phyloP scores from a whole-genome alignment of 768 basidiomycete species.

The Crucibulum laeve region DNA sequence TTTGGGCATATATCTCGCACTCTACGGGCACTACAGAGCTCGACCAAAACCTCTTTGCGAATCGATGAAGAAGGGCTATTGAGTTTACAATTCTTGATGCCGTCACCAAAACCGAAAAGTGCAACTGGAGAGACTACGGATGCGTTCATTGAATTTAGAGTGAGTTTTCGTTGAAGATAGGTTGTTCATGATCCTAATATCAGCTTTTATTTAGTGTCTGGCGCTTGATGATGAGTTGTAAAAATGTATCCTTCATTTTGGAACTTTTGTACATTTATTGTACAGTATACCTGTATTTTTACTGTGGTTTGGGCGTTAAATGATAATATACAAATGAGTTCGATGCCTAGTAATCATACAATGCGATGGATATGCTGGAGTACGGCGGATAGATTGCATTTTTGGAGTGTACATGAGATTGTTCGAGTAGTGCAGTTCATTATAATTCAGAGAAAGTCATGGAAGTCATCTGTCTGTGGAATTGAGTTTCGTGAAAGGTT shows the following conservation, averaged over 20 bases:
- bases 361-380: no score
- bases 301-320: background rate
- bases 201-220: conserved; percentile 29
- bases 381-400: no score
- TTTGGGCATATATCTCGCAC: conserved; percentile 73
- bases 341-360: no score
- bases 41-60: conserved; percentile 84
- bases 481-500: conserved; percentile 18
- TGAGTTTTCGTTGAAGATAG: conserved; percentile 30
- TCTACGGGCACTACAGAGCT: conserved; percentile 72
- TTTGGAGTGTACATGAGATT: no score
- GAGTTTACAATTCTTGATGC: conserved; percentile 89
- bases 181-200: background rate
- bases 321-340: background rate
- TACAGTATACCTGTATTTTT: background rate
- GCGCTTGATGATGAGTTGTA: conserved; percentile 33
- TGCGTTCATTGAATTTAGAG: conserved; percentile 87
- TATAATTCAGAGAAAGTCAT: no score
- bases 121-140: conserved; percentile 34
- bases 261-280: conserved; percentile 1
- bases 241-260: conserved; percentile 1
- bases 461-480: no score
- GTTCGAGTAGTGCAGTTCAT: no score
- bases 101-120: conserved; percentile 39
- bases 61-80: conserved; percentile 81